A percentile compares a stretch with the other conserved stretches of the same genome.
phyloP scores from a whole-genome alignment of 768 basidiomycete genomes.

The Leccinum disarticulatum region DNA sequence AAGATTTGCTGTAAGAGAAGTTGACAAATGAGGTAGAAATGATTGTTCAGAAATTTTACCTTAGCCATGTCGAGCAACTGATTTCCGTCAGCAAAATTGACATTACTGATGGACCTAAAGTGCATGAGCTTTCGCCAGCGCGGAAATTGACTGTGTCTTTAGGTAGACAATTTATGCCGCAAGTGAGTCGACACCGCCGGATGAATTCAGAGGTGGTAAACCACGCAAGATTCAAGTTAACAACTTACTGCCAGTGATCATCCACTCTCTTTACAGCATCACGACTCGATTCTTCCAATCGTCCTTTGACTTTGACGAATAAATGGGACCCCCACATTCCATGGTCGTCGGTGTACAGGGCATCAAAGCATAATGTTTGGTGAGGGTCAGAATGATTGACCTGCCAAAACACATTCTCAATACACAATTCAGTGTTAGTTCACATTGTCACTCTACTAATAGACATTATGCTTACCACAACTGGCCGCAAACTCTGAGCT shows the following conservation, averaged over 20 bases:
- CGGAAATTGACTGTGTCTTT: background rate
- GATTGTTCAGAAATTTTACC: background rate
- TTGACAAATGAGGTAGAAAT: too few relatives aligned
- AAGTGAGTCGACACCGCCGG: too few relatives aligned
- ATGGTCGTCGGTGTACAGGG: background rate
- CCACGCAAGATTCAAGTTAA: too few relatives aligned
- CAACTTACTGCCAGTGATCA: too few relatives aligned
- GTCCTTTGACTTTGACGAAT: too few relatives aligned
- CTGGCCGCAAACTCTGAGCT: background rate
- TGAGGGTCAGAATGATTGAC: background rate
- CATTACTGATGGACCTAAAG: background rate
- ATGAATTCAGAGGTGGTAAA: too few relatives aligned
- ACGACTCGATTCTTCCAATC: too few relatives aligned
- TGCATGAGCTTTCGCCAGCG: background rate
- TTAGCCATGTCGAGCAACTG: background rate
- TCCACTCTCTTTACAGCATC: too few relatives aligned
- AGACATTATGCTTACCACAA: background rate
- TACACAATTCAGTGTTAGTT: too few relatives aligned
- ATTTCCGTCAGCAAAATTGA: background rate
- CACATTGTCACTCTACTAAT: too few relatives aligned
- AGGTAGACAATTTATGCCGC: too few relatives aligned
- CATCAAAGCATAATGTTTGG: background rate
- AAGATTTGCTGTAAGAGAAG: background rate
- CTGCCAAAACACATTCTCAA: background rate
- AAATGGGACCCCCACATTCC: background rate